Conservation (phyloP, 768 basidiomycete genomes). For the Mycena pura region DNA sequence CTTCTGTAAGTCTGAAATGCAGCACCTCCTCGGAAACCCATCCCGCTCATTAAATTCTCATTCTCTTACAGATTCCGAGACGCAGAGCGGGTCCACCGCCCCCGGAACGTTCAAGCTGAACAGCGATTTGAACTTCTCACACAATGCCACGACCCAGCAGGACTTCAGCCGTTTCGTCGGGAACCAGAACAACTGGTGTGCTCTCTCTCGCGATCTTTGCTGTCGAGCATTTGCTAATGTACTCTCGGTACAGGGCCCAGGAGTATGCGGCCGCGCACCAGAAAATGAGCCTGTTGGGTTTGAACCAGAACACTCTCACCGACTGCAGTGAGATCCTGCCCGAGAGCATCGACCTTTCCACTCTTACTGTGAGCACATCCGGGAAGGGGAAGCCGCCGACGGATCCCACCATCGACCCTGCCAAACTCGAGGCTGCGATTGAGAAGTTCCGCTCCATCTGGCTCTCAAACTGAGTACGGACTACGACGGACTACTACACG, state of each 20-base stretch:
- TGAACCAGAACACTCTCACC: not conserved
- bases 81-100: not conserved
- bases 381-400: not conserved
- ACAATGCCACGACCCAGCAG: not conserved
- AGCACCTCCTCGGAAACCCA: no score
- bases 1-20: not conserved
- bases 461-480: not conserved
- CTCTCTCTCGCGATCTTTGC: no score
- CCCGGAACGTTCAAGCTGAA: not conserved
- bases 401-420: constrained; percentile 1
- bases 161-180: no score
- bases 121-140: constrained; percentile 1
- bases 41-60: no score
- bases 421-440: not conserved
- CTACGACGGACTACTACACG: no score
- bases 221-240: no score
- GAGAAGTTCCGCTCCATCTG: not conserved
- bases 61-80: not conserved
- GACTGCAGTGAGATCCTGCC: not conserved
- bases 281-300: constrained; percentile 2
- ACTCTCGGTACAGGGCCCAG: not conserved
- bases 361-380: not conserved
- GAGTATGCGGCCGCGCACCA: constrained; percentile 3
- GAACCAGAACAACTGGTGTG: no score
- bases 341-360: not conserved